Percentiles rank a stretch among this genome's conserved stretches.
phyloP scores from a whole-genome alignment of 495 filamentous ascomycete genomes.

The Penicillium malachiteum region DNA sequence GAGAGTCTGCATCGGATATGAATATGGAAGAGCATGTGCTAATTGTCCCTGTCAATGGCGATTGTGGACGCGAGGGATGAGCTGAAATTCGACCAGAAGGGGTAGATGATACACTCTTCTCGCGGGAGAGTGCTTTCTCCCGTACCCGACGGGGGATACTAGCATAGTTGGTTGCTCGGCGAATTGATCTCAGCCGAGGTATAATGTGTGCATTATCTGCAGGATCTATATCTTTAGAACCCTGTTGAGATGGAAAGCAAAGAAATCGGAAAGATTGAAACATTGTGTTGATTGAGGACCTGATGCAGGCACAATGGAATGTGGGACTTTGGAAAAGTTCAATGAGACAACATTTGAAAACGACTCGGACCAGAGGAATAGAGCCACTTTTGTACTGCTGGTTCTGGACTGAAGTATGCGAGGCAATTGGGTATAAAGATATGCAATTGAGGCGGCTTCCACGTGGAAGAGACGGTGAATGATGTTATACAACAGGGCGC shows the following conservation, averaged over 20 bases:
- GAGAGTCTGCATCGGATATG: constrained; percentile 17
- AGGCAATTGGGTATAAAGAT: background rate
- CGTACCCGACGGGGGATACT: background rate
- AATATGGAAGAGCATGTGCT: constrained; percentile 13
- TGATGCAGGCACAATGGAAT: background rate
- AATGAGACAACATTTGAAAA: background rate
- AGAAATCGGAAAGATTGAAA: background rate
- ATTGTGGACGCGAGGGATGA: background rate
- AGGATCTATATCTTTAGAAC: background rate
- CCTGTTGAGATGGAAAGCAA: constrained; percentile 4
- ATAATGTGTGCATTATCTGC: background rate
- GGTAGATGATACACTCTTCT: background rate
- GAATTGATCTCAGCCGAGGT: constrained; percentile 1
- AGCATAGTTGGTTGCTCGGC: background rate
- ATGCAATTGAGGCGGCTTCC: background rate
- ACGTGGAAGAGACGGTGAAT: constrained; percentile 2
- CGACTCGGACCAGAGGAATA: background rate
- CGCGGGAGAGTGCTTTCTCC: background rate
- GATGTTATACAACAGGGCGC: constrained; percentile 1
- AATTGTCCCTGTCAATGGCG: background rate
- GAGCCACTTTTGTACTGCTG: background rate
- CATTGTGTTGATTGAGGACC: background rate
- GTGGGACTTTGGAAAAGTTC: background rate
- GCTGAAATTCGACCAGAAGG: background rate
- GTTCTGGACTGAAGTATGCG: background rate